Conservation (phyloP, 805 yeast species). For the Metschnikowia continentalis region DNA sequence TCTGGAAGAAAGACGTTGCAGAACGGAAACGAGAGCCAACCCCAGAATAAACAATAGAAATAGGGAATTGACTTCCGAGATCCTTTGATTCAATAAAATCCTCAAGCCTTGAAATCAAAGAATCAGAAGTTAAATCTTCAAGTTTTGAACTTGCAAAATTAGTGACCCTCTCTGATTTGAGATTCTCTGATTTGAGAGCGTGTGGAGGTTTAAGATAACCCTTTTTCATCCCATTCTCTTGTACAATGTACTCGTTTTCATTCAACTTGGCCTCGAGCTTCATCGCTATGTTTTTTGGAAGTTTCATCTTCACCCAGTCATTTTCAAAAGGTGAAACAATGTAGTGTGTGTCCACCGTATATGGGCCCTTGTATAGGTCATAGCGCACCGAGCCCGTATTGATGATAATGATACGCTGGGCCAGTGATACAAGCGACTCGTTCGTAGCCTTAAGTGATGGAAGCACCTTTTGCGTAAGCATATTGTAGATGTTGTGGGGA, state of each 20-base stretch:
- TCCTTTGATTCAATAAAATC: too few relatives aligned
- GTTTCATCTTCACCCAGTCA: conserved; percentile 63
- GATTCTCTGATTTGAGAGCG: not conserved
- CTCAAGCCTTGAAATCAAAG: too few relatives aligned
- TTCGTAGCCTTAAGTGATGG: conserved; percentile 36
- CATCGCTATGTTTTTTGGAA: conserved; percentile 58
- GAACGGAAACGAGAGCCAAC: not conserved
- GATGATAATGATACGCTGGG: conserved; percentile 51
- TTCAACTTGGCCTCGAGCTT: conserved; percentile 56
- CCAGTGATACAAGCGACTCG: conserved; percentile 4
- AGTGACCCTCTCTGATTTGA: too few relatives aligned
- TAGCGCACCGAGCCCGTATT: conserved; percentile 89
- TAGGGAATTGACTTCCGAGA: too few relatives aligned
- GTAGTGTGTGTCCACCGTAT: conserved; percentile 73
- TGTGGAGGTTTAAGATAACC: not conserved
- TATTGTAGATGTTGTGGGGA: conserved; percentile 51
- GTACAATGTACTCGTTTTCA: conserved; percentile 36
- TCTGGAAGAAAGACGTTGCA: not conserved
- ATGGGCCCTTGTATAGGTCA: conserved; percentile 80
- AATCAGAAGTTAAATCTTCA: too few relatives aligned
- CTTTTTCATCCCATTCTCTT: not conserved
- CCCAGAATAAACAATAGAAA: not conserved
- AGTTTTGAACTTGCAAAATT: too few relatives aligned
- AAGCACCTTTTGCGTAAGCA: conserved; percentile 56
- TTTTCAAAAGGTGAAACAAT: conserved; percentile 84